Percentiles rank a stretch among this genome's conserved stretches.
phyloP scores from a whole-genome alignment of 805 yeast genomes.

The Saccharomyces paradoxus region DNA sequence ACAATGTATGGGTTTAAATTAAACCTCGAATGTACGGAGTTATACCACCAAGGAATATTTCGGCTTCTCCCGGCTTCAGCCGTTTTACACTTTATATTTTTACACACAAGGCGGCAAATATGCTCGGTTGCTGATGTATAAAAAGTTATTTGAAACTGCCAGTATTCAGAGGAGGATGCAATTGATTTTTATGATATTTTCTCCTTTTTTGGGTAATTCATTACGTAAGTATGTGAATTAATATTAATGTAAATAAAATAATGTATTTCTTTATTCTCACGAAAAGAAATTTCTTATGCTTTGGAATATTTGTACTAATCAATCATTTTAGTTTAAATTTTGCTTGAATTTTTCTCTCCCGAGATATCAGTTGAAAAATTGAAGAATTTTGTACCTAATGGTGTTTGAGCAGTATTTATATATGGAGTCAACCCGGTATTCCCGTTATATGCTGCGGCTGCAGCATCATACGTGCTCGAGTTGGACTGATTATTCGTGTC shows the following conservation, averaged over 20 bases:
- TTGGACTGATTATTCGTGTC: background rate
- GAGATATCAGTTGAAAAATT: slow-evolving; percentile 20
- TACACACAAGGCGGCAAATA: background rate
- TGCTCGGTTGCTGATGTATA: no score
- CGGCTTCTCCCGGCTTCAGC: background rate
- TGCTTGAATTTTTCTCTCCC: slow-evolving; percentile 5
- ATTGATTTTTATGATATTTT: background rate
- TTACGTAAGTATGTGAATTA: background rate
- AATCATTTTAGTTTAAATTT: background rate
- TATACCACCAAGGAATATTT: background rate
- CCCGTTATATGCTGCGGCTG: slow-evolving; percentile 13
- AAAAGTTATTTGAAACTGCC: background rate
- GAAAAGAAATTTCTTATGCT: background rate
- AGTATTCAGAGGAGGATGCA: background rate
- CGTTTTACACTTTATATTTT: background rate
- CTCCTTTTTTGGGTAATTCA: background rate
- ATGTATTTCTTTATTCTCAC: no score
- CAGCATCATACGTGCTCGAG: slow-evolving; percentile 1
- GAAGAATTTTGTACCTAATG: slow-evolving; percentile 22
- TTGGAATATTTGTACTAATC: background rate
- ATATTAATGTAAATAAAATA: background rate
- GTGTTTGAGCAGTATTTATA: slow-evolving; percentile 24
- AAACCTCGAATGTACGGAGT: background rate
- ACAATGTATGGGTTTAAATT: background rate
- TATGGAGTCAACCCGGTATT: slow-evolving; percentile 28